Percentiles rank a stretch among this genome's conserved stretches.
These are phyloP conservation scores for Malassezia caprae DNA, from an alignment of 1,284 basidiomycete genomes.

Conservation along the genomic window DNA sequence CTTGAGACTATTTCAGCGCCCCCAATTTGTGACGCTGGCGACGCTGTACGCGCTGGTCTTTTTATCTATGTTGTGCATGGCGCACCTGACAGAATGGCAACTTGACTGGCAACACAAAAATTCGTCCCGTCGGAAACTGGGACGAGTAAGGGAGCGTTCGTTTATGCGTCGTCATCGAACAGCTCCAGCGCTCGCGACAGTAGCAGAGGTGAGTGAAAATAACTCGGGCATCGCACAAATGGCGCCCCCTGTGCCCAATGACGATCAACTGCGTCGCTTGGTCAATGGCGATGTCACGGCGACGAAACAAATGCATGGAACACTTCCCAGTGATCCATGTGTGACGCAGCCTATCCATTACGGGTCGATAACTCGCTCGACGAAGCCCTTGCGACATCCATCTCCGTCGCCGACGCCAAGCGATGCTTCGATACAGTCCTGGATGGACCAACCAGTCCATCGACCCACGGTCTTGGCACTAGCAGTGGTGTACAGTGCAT, in stretches of 20 bases:
- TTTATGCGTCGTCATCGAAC: constrained; percentile 25
- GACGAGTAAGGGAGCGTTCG: constrained; percentile 7
- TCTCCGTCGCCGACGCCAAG: not conserved
- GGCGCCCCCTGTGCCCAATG: constrained; percentile 9
- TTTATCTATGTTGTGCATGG: constrained; percentile 53
- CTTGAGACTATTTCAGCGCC: constrained; percentile 64
- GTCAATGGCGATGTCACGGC: not conserved
- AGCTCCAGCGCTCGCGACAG: constrained; percentile 39
- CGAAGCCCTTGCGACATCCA: not conserved
- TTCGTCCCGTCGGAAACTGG: constrained; percentile 11
- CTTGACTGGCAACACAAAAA: constrained; percentile 24
- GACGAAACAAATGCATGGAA: constrained; percentile 8
- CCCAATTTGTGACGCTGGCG: constrained; percentile 64
- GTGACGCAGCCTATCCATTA: not conserved
- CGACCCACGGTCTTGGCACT: constrained; percentile 57
- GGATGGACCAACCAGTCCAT: not conserved
- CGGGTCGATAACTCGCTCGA: not conserved
- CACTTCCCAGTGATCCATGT: constrained; percentile 1
- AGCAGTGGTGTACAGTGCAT: constrained; percentile 77
- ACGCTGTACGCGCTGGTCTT: constrained; percentile 58
- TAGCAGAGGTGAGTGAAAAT: constrained; percentile 44
- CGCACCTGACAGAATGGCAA: constrained; percentile 45
- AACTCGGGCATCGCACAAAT: constrained; percentile 43
- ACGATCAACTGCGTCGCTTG: not conserved
- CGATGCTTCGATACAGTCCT: not conserved